Evolutionary conservation across 2,329 filamentous ascomycete species (phyloP).

Genomic region (Colletotrichum sp.): DNA sequence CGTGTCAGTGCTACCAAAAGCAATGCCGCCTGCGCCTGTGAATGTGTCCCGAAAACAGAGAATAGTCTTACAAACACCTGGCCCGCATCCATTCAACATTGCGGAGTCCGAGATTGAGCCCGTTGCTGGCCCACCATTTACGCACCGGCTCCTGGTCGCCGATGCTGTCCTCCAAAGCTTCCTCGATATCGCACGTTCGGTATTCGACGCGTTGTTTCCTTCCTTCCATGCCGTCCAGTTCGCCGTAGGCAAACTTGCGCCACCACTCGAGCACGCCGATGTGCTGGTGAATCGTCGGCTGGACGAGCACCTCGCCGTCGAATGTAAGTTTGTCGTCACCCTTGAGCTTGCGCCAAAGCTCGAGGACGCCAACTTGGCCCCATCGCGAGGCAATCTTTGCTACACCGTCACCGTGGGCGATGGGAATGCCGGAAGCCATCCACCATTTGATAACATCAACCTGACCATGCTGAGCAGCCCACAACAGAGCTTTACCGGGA

Average conservation of each 20-base stretch:
- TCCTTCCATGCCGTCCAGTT: constrained; percentile 59
- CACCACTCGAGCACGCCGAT: constrained; percentile 91
- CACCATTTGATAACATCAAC: constrained; percentile 84
- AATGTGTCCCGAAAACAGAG: neutral
- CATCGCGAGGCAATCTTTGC: constrained; percentile 85
- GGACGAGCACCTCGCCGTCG: constrained; percentile 82
- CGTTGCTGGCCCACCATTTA: constrained; percentile 88
- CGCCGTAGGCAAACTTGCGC: constrained; percentile 70
- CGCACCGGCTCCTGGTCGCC: constrained; percentile 75
- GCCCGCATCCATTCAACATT: constrained; percentile 92
- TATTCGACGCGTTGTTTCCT: constrained; percentile 79
- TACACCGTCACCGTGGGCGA: constrained; percentile 81
- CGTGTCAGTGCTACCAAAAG: neutral
- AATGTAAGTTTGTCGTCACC: constrained; percentile 73
- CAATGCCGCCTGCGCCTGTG: neutral
- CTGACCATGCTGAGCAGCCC: constrained; percentile 83
- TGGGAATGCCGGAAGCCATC: constrained; percentile 80
- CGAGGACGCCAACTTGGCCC: constrained; percentile 83
- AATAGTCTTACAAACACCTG: constrained; percentile 63
- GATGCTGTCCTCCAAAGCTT: constrained; percentile 88
- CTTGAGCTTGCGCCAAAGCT: constrained; percentile 78
- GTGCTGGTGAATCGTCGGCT: constrained; percentile 86
- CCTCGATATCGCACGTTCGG: constrained; percentile 94
- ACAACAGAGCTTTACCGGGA: constrained; percentile 83
- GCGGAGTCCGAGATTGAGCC: constrained; percentile 79